Conservation (phyloP, 208 protist species). For the Trypanosoma lewisi region DNA sequence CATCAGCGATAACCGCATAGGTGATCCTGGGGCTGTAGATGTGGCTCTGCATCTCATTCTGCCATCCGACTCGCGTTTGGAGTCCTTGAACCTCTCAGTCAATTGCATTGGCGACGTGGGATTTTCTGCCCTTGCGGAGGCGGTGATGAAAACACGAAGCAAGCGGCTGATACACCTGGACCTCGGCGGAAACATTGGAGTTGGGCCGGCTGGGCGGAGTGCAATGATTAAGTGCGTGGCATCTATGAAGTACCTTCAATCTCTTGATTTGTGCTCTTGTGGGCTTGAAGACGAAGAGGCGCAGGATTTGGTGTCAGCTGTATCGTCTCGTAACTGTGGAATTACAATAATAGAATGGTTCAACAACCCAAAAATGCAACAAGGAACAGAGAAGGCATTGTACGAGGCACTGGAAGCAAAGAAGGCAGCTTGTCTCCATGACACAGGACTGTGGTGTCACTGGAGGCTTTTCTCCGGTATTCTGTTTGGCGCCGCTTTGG, state of each 20-base stretch:
- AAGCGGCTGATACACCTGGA: conserved; percentile 50
- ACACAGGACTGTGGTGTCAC: neutral
- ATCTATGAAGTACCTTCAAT: conserved; percentile 43
- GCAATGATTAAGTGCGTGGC: conserved; percentile 43
- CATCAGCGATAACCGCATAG: conserved; percentile 83
- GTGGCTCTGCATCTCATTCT: conserved; percentile 64
- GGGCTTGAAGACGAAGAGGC: conserved; percentile 71
- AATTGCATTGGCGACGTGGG: conserved; percentile 78
- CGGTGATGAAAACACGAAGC: conserved; percentile 56
- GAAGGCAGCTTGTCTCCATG: neutral
- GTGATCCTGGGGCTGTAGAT: conserved; percentile 59
- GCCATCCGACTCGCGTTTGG: conserved; percentile 37
- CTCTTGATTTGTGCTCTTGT: conserved; percentile 75
- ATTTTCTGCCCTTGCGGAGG: conserved; percentile 68
- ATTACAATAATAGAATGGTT: conserved; percentile 72
- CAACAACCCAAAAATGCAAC: conserved; percentile 78
- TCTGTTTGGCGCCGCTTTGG: conserved; percentile 11
- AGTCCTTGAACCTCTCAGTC: conserved; percentile 71
- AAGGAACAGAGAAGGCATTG: conserved; percentile 56
- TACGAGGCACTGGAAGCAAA: conserved; percentile 52
- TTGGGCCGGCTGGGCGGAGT: conserved; percentile 49
- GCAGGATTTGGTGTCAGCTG: conserved; percentile 38
- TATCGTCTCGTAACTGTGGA: conserved; percentile 40
- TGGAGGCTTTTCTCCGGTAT: neutral
- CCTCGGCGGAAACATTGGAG: conserved; percentile 65